A percentile compares a stretch with the other conserved stretches of the same genome.
Conservation (phyloP, 108 stramenopile genomes). For the Cyclotella kingstonii region DNA sequence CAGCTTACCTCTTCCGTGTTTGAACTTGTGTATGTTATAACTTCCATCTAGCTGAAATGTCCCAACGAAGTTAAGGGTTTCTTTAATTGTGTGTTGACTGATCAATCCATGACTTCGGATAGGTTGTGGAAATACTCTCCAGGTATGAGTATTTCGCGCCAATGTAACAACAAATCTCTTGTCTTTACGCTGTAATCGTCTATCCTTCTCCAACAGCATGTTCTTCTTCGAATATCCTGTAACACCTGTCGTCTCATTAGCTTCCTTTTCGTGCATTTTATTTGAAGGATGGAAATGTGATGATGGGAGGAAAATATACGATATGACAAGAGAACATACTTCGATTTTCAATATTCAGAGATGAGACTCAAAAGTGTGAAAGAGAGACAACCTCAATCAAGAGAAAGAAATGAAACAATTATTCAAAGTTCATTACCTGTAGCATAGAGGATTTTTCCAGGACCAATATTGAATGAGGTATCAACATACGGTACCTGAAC, state of each 20-base stretch:
- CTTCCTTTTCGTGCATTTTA: constrained; percentile 7
- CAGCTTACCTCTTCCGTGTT: constrained; percentile 15
- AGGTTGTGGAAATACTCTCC: constrained; percentile 75
- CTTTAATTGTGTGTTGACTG: constrained; percentile 47
- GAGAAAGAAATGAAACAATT: not conserved
- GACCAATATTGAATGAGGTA: constrained; percentile 61
- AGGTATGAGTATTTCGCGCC: constrained; percentile 54
- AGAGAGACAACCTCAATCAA: not conserved
- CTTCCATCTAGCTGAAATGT: constrained; percentile 41
- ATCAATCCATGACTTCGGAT: constrained; percentile 47
- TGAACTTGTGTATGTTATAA: constrained; percentile 29
- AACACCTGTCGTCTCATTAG: constrained; percentile 3
- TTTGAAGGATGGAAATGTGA: constrained; percentile 43
- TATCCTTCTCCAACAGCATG: constrained; percentile 35
- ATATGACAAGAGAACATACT: constrained; percentile 61
- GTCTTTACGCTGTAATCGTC: constrained; percentile 55
- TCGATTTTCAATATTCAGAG: not conserved
- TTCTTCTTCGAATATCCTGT: constrained; percentile 18
- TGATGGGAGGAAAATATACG: constrained; percentile 77
- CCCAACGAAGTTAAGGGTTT: constrained; percentile 40
- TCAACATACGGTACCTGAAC: constrained; percentile 59
- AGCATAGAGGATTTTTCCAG: constrained; percentile 68
- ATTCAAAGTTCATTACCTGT: constrained; percentile 27
- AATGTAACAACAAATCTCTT: constrained; percentile 65
- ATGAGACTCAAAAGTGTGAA: not conserved